These are phyloP conservation scores for Symbiodinium natans DNA, from an alignment of 73 alveolate genomes.

Conservation along the genomic window DNA sequence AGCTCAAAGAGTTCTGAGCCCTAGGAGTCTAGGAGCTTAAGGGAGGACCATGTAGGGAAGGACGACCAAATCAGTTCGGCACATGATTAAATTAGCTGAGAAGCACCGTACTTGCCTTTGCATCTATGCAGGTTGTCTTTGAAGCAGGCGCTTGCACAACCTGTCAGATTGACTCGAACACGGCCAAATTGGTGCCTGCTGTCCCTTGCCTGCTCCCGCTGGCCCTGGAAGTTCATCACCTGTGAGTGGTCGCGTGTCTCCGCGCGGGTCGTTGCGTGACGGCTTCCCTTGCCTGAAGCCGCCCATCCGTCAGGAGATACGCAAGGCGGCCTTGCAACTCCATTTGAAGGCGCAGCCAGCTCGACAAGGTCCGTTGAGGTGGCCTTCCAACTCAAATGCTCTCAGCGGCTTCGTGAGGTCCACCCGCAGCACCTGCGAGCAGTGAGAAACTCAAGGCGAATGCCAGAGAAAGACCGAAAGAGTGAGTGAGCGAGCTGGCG, in stretches of 20 bases:
- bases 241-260: not conserved
- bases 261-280: not conserved
- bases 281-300: conserved; percentile 17
- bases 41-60: too few relatives aligned
- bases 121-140: not conserved
- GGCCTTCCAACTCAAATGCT: conserved; percentile 54
- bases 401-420: conserved; percentile 49
- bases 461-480: too few relatives aligned
- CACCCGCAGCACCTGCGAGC: conserved; percentile 80
- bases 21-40: too few relatives aligned
- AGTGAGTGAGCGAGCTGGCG: too few relatives aligned
- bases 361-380: not conserved
- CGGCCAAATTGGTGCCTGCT: not conserved
- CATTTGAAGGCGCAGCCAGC: too few relatives aligned
- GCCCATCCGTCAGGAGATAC: conserved; percentile 39
- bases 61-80: too few relatives aligned
- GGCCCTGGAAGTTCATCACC: conserved; percentile 72
- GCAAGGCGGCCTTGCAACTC: conserved; percentile 29
- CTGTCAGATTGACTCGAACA: not conserved
- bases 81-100: not conserved
- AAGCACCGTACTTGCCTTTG: not conserved
- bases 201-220: conserved; percentile 35
- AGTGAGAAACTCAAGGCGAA: too few relatives aligned
- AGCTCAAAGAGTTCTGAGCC: too few relatives aligned
- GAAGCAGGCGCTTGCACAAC: not conserved